These are phyloP conservation scores for Colletotrichum limetticola DNA, from an alignment of 2,329 filamentous ascomycete species.

Conservation along the genomic window DNA sequence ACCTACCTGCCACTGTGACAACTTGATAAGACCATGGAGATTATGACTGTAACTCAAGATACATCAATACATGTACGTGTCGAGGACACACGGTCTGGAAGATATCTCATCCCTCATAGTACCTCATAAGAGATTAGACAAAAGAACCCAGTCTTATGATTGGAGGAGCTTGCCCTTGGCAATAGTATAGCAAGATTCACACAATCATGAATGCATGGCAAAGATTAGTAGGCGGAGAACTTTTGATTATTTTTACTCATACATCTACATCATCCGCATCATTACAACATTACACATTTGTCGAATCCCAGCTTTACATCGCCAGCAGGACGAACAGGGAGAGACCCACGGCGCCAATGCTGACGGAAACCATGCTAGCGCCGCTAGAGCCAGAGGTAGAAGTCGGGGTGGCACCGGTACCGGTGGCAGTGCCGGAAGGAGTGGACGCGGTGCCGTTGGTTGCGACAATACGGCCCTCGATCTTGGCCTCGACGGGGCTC, in stretches of 20 bases:
- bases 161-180: too few relatives aligned
- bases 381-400: constrained; percentile 14
- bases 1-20: too few relatives aligned
- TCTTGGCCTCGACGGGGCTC: constrained; percentile 59
- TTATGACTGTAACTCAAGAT: too few relatives aligned
- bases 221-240: neutral
- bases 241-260: neutral
- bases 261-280: constrained; percentile 25
- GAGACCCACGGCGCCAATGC: constrained; percentile 7
- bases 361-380: constrained; percentile 6
- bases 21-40: too few relatives aligned
- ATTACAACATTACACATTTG: neutral
- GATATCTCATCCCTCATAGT: too few relatives aligned
- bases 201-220: neutral
- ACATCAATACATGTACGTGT: too few relatives aligned
- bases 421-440: constrained; percentile 8
- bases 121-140: too few relatives aligned
- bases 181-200: neutral
- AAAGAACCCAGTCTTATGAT: too few relatives aligned
- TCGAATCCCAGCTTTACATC: neutral
- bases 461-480: constrained; percentile 58
- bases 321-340: neutral
- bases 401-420: neutral
- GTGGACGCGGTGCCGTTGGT: constrained; percentile 20
- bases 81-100: too few relatives aligned